These are phyloP conservation scores for Xylariomycetidae sp. DNA, from an alignment of 2,329 filamentous ascomycete genomes.

Conservation along the genomic window DNA sequence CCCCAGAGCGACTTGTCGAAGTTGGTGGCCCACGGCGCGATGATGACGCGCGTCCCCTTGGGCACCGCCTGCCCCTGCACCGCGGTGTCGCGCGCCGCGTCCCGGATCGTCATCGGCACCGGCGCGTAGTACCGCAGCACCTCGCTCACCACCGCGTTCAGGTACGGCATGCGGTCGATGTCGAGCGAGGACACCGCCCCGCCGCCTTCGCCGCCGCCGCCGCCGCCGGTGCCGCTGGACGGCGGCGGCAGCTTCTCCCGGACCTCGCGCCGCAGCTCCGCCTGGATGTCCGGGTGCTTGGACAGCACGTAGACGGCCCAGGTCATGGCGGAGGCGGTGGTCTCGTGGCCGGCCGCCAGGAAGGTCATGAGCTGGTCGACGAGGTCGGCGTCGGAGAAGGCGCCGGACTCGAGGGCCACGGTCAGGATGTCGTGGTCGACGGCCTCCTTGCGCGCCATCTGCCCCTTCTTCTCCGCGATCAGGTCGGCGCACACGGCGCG, in stretches of 20 bases:
- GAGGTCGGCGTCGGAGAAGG: slow-evolving; percentile 33
- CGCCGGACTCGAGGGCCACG: slow-evolving; percentile 30
- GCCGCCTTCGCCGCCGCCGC: no score
- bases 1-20: slow-evolving; percentile 68
- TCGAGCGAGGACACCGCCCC: slow-evolving; percentile 28
- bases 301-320: slow-evolving; percentile 36
- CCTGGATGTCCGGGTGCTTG: slow-evolving; percentile 30
- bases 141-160: slow-evolving; percentile 39
- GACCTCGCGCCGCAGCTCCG: slow-evolving; percentile 33
- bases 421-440: slow-evolving; percentile 31
- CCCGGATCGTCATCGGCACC: slow-evolving; percentile 52
- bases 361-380: slow-evolving; percentile 38
- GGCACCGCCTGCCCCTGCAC: slow-evolving; percentile 55
- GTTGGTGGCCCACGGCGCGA: slow-evolving; percentile 65
- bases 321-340: slow-evolving; percentile 33
- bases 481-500: slow-evolving; percentile 62
- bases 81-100: slow-evolving; percentile 47
- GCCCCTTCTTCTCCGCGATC: slow-evolving; percentile 61
- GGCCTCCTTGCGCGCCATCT: slow-evolving; percentile 38
- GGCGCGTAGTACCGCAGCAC: slow-evolving; percentile 35
- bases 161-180: slow-evolving; percentile 33
- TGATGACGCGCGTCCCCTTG: slow-evolving; percentile 57
- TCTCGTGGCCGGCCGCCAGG: slow-evolving; percentile 38
- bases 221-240: slow-evolving; percentile 18
- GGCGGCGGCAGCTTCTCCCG: slow-evolving; percentile 30